A percentile compares a stretch with the other conserved stretches of the same genome.
phyloP scores from a whole-genome alignment of 768 basidiomycete genomes.

The Lactarius sp. region DNA sequence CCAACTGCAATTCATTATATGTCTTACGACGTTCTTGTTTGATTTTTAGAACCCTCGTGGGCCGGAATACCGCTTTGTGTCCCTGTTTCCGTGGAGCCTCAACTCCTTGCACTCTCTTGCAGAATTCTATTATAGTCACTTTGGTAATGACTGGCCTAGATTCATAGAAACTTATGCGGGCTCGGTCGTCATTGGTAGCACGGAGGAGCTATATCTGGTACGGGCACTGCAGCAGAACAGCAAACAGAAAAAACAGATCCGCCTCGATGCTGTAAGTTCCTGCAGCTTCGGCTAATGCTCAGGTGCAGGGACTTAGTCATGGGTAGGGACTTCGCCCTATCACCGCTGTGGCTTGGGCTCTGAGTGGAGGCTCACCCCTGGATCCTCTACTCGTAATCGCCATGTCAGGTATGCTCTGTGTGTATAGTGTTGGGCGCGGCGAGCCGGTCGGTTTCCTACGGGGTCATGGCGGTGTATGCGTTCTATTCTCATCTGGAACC shows the following conservation, averaged over 20 bases:
- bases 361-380: conserved; percentile 40
- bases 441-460: conserved; percentile 46
- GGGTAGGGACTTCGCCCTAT: conserved; percentile 25
- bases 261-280: conserved; percentile 12
- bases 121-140: background rate
- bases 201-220: conserved; percentile 18
- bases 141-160: conserved; percentile 9
- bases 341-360: conserved; percentile 54
- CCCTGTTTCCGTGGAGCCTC: conserved; percentile 26
- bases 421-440: conserved; percentile 44
- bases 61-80: conserved; percentile 30
- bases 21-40: conserved; percentile 30
- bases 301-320: background rate
- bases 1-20: conserved; percentile 20
- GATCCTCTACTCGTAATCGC: conserved; percentile 61
- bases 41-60: conserved; percentile 46
- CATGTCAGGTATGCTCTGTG: conserved; percentile 48
- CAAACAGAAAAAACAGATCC: conserved; percentile 17
- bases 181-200: conserved; percentile 13
- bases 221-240: conserved; percentile 1
- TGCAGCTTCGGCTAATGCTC: background rate
- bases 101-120: conserved; percentile 3
- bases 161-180: conserved; percentile 5
- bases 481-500: background rate
- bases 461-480: conserved; percentile 26